Conservation (phyloP, 176 grass and related monocot species). For the Musa acuminata region DNA sequence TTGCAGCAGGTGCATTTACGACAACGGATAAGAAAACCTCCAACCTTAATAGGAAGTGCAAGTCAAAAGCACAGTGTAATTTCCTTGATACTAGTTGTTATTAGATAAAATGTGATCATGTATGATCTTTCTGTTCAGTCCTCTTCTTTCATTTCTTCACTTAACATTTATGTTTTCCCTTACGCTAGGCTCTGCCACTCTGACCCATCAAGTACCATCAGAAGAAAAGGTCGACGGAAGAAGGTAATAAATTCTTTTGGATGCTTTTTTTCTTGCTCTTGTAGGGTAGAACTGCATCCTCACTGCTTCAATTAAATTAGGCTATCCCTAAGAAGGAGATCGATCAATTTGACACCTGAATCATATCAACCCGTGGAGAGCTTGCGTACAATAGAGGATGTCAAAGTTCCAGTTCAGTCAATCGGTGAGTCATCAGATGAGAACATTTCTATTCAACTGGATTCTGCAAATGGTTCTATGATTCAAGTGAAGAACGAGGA, state of each 20-base stretch:
- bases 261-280: background rate
- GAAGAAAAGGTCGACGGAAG: conserved; percentile 33
- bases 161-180: background rate
- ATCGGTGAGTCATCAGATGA: background rate
- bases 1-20: too few species aligned
- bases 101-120: too few species aligned
- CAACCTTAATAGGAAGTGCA: too few species aligned
- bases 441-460: background rate
- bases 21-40: too few species aligned
- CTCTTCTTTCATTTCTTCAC: background rate
- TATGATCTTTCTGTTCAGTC: background rate
- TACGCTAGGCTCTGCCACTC: conserved; percentile 24
- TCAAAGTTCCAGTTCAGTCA: conserved; percentile 23
- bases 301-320: background rate
- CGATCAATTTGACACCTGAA: background rate
- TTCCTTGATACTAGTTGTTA: too few species aligned
- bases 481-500: background rate
- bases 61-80: too few species aligned
- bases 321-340: background rate
- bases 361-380: background rate
- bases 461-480: background rate
- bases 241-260: conserved; percentile 19
- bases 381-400: conserved; percentile 34
- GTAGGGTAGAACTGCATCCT: background rate
- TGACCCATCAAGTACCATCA: background rate